Evolutionary conservation across 768 basidiomycete species (phyloP), one percentile per base, ranked within the genome.

Genomic region (Tremella yokohamensis): DNA sequence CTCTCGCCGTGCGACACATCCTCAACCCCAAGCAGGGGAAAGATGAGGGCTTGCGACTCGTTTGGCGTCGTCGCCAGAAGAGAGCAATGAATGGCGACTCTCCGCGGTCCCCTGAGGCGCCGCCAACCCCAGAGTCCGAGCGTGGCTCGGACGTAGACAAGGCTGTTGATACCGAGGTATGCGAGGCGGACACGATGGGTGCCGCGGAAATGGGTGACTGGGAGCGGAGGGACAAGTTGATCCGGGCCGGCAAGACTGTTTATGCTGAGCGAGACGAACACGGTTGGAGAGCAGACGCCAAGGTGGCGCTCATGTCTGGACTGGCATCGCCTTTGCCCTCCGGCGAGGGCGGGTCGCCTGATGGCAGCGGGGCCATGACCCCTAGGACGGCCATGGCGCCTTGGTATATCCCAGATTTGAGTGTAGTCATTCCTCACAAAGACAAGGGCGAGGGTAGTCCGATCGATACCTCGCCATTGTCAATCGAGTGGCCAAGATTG

Each of bases 11-110:
- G 7, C 56, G 61, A 40, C 61, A 62, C 52, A 58, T 62, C 40
- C 12, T 51, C 16, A 63, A 63, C 24, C 57, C 57, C 37, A 39
- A 38, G 8, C 22, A 20, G 7, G 37, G 39, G 20, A 45, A 56
- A 42, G 62, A 63, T 34, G 56, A 62, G 44, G 62, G 62, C 2
- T 19, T 59, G n/a, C 37, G 58, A 9, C 16, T 63, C 6, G 25
- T 63, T 11, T 63, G 62, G 62, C 22, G 24, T 11, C n/a, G 24
- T n/a, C 20, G n/a, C 9, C 40, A 55, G 15, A 40, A 59, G 29
- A 4, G 29, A 34, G 29, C 29, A 4, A 6, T 34, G 29, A 4
- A 4, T 11, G 29, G 6, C 29, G 29, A 34, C 29, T 34, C 29
- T 34, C 29, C 29, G 6, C 29, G 11, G 29, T 34, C 29, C 6